Conservation (phyloP, 208 protist genomes). For the Angomonas ambiguus region DNA sequence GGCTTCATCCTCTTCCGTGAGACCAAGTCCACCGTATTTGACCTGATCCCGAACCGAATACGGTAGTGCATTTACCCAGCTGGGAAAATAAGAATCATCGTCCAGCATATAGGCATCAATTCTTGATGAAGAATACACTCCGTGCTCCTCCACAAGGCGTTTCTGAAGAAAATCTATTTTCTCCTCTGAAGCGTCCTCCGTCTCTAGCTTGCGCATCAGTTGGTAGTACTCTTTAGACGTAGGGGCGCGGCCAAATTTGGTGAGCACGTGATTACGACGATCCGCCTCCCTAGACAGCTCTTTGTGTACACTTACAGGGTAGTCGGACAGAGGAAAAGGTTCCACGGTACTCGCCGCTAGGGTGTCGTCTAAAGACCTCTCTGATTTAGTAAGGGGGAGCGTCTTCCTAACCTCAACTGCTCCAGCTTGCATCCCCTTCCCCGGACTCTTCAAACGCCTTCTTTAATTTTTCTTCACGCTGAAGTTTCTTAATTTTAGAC, state of each 20-base stretch:
- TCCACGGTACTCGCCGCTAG: neutral
- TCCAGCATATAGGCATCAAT: conserved; percentile 89
- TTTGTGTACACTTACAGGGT: conserved; percentile 29
- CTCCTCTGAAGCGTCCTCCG: conserved; percentile 51
- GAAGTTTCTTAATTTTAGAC: neutral
- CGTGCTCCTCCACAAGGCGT: conserved; percentile 72
- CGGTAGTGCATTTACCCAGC: conserved; percentile 80
- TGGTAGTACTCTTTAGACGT: conserved; percentile 67
- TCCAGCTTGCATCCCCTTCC: neutral
- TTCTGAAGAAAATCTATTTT: conserved; percentile 49
- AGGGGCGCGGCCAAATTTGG: conserved; percentile 70
- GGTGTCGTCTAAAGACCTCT: neutral
- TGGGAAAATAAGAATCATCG: conserved; percentile 79
- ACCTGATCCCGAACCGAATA: conserved; percentile 84
- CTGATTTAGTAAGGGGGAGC: neutral
- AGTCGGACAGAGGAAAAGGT: conserved; percentile 4
- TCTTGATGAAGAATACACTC: conserved; percentile 63
- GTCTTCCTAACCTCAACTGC: neutral
- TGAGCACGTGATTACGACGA: conserved; percentile 59
- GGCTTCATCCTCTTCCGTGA: conserved; percentile 87
- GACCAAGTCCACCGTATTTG: conserved; percentile 80
- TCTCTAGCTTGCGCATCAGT: conserved; percentile 52
- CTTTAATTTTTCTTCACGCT: neutral
- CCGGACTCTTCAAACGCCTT: neutral
- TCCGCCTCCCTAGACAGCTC: conserved; percentile 68